phyloP scores from a whole-genome alignment of 169 alveolate genomes.

The Plasmodium fragile region DNA sequence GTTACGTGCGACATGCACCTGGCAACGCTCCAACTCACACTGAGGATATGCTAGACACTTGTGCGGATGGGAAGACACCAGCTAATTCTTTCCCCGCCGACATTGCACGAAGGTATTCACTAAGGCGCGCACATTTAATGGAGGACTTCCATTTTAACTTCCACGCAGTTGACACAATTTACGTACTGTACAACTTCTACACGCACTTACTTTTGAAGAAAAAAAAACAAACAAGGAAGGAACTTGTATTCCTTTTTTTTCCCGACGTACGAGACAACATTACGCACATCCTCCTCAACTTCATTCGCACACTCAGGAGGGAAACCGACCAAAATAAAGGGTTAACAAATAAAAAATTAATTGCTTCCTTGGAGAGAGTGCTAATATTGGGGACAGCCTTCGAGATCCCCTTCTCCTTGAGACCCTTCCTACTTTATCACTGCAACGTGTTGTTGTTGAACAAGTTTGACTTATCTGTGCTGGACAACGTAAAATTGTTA shows the following conservation, averaged over 20 bases:
- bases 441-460: slow-evolving; percentile 39
- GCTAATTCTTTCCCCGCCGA: neutral
- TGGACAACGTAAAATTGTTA: slow-evolving; percentile 54
- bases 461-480: slow-evolving; percentile 52
- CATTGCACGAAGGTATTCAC: neutral
- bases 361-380: slow-evolving; percentile 51
- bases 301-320: slow-evolving; percentile 17
- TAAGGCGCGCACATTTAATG: neutral
- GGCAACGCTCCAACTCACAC: neutral
- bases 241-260: slow-evolving; percentile 35
- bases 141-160: slow-evolving; percentile 65
- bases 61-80: neutral
- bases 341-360: slow-evolving; percentile 20
- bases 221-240: slow-evolving; percentile 17
- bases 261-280: slow-evolving; percentile 52
- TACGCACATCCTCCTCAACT: slow-evolving; percentile 43
- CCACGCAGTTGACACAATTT: slow-evolving; percentile 60
- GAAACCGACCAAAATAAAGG: neutral
- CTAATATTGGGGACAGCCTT: slow-evolving; percentile 23
- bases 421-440: slow-evolving; percentile 25
- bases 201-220: slow-evolving; percentile 32
- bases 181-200: slow-evolving; percentile 50
- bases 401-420: slow-evolving; percentile 28
- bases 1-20: neutral
- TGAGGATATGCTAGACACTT: neutral